Evolutionary conservation across 2,329 filamentous ascomycete species (phyloP), one percentile per base, ranked within the genome.

Genomic region (Rhynchosporium agropyri): DNA sequence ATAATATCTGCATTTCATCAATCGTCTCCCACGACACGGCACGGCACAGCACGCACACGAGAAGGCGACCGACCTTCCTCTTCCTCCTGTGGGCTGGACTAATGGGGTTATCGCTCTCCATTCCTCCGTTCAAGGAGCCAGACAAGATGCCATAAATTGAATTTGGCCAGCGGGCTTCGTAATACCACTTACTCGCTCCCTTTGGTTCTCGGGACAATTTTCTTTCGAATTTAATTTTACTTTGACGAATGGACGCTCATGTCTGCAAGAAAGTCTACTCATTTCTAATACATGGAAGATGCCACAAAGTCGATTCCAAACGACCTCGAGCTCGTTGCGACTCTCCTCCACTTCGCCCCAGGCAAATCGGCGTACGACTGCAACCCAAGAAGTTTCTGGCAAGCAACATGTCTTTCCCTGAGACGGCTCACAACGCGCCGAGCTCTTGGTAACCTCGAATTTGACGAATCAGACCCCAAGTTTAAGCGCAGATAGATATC

Each of bases 301-400:
- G 49, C 38, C 31, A 38, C 31, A 38, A 31, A 54, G 38, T 40
- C 33, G 51, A 54, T 38, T 54, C 51, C n/a, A 53, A 31, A 40
- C 51, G 26, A 29, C 51, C 20, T 42, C 36, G 51, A 29, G 33
- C 20, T 42, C 36, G 51, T n/a, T 54, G 28, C 36, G 33, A 42
- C 36, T 10, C n/a, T 20, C 12, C 33, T 36, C 13, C 36, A 33
- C 33, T 20, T 26, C 15, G 20, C 13, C 36, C 50, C 33, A 28
- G 26, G 26, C 13, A 31, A 7, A 3, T 26, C n/a, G 15, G 46
- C 4, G 10, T 49, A 8, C 20, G 4, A 40, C 48, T 7, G 38
- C 33, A n/a, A 53, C 8, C 26, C 28, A n/a, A 26, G 15, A 31
- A 40, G 31, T 31, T 53, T 40, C 7, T 20, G 20, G 33, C 9